A percentile compares a stretch with the other conserved stretches of the same genome.
phyloP scores from a whole-genome alignment of 768 basidiomycete species.

The Mycena chlorophos region DNA sequence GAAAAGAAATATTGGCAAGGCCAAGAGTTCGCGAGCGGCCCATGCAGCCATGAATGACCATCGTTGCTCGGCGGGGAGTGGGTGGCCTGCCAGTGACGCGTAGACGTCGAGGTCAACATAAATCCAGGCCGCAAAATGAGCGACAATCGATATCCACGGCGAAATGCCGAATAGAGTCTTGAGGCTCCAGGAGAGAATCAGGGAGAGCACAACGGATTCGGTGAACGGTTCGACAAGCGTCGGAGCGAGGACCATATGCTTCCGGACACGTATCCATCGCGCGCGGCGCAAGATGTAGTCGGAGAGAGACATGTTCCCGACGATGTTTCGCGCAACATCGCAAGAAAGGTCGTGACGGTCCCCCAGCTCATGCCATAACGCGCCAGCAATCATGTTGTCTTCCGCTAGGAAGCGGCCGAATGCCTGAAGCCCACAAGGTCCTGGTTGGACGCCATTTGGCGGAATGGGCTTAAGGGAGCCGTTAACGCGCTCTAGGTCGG shows the following conservation, averaged over 20 bases:
- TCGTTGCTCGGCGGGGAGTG: slow-evolving; percentile 48
- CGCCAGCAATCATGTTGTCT: slow-evolving; percentile 94
- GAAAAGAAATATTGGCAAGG: slow-evolving; percentile 84
- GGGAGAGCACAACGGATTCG: slow-evolving; percentile 73
- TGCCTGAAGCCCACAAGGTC: slow-evolving; percentile 62
- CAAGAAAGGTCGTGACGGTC: slow-evolving; percentile 87
- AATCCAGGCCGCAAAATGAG: slow-evolving; percentile 73
- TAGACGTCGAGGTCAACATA: slow-evolving; percentile 82
- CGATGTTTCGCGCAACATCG: slow-evolving; percentile 85
- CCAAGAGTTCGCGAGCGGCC: slow-evolving; percentile 74
- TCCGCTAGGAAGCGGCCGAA: slow-evolving; percentile 93
- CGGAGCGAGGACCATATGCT: slow-evolving; percentile 86
- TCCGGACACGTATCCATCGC: slow-evolving; percentile 96
- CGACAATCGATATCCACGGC: slow-evolving; percentile 50
- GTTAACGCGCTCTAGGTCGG: slow-evolving; percentile 77
- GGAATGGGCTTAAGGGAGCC: slow-evolving; percentile 56
- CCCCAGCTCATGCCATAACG: slow-evolving; percentile 91
- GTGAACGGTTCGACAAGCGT: slow-evolving; percentile 92
- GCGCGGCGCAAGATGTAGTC: slow-evolving; percentile 89
- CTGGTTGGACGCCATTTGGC: slow-evolving; percentile 26
- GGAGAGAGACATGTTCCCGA: slow-evolving; percentile 82
- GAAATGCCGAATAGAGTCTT: slow-evolving; percentile 52
- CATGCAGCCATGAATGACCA: slow-evolving; percentile 76
- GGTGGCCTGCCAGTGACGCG: slow-evolving; percentile 68
- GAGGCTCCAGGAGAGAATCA: slow-evolving; percentile 60